phyloP scores from a whole-genome alignment of 1,284 basidiomycete species.

The Ustilago trichophora region DNA sequence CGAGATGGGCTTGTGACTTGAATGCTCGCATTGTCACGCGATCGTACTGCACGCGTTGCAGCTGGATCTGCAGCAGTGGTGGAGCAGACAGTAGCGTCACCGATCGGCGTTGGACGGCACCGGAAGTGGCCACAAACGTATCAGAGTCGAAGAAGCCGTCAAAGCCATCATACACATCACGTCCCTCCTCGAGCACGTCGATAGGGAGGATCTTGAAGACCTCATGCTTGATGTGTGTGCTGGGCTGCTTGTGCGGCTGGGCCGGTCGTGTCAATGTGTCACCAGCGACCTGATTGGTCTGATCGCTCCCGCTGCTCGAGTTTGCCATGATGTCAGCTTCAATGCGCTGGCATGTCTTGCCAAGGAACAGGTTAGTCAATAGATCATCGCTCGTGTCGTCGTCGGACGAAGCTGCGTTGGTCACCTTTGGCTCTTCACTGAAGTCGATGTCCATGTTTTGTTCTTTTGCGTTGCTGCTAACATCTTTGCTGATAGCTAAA shows the following conservation, averaged over 20 bases:
- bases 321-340: slow-evolving; percentile 25
- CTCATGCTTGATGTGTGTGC: slow-evolving; percentile 83
- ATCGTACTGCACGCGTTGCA: slow-evolving; percentile 97
- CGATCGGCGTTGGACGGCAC: slow-evolving; percentile 84
- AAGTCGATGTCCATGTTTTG: slow-evolving; percentile 36
- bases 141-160: slow-evolving; percentile 90
- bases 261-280: slow-evolving; percentile 12
- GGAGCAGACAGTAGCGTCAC: slow-evolving; percentile 86
- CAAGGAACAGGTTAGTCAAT: slow-evolving; percentile 51
- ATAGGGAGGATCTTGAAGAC: slow-evolving; percentile 92
- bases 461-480: background rate
- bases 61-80: slow-evolving; percentile 90
- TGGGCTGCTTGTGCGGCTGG: slow-evolving; percentile 37
- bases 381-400: slow-evolving; percentile 20
- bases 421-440: background rate
- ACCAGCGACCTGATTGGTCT: background rate
- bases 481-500: slow-evolving; percentile 70
- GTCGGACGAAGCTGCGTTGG: background rate
- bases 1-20: slow-evolving; percentile 95
- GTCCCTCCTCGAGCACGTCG: slow-evolving; percentile 83
- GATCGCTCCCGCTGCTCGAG: background rate
- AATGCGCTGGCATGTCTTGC: slow-evolving; percentile 57
- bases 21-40: slow-evolving; percentile 84
- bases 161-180: slow-evolving; percentile 92
- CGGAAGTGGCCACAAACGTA: slow-evolving; percentile 79